Base-by-base conservation (phyloP, 1,284 basidiomycete genomes). In the Ustilago sp. region DNA sequence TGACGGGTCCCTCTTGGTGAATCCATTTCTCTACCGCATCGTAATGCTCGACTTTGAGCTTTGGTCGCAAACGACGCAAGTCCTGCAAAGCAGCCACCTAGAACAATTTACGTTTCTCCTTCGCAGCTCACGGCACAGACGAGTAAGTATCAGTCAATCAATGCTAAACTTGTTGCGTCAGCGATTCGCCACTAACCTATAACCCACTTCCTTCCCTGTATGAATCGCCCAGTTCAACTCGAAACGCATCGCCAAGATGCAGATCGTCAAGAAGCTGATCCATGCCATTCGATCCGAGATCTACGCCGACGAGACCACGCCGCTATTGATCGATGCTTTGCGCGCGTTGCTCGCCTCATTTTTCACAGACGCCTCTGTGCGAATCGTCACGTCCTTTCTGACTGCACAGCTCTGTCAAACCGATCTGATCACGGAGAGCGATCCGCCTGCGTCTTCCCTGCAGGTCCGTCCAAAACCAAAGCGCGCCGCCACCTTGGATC, bases 41-140 rank as follows among this genome's bases (percentile, higher is more conserved):
- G 89, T 98, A 50, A 92, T 93, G 0, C 90, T 98, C 3, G 94
- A 97, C 82, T 93, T 97, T 78, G 92, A 94, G 68, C 90, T 98
- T 7, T 98, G 95, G 95, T 90, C 93, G 0, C 89, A 87, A 32
- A 91, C 93, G 0, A 87, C 88, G 1, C 81, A 87, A 4, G 91
- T 92, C 45, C 91, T 98, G 32, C 93, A 94, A 81, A 88, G 88
- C 3, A 89, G 91, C 17, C 92, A 95, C 81, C 88, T 95, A 0
- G 90, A 92, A 54, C 93, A 97, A 83, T 94, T 97, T 81, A 86
- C 88, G 1, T 91, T 90, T 12, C 89, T 98, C 8, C 86, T 96
- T 12, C 87, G 90, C 63, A 88, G 89, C 0, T 95, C 93, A 68
- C 90, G 91, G 63, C 91, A 81, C 48, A 55, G 77, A 17, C 56